phyloP scores from a whole-genome alignment of 331 rosid genomes.

The Telfairia occidentalis region DNA sequence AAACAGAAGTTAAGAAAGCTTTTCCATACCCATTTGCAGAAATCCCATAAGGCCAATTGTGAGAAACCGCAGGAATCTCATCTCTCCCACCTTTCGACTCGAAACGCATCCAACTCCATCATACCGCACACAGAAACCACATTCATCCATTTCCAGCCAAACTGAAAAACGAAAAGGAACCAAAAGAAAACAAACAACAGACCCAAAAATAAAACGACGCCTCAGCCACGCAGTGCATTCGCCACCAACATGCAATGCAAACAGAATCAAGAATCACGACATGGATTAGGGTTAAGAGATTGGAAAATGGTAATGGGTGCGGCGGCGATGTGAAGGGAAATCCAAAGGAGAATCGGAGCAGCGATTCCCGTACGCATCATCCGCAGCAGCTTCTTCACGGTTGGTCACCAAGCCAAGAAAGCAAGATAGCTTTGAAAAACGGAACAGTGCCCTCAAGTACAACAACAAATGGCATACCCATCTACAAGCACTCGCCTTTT shows the following conservation, averaged over 20 bases:
- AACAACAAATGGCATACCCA: slow-evolving; percentile 30
- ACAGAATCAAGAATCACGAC: slow-evolving; percentile 10
- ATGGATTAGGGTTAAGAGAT: slow-evolving; percentile 33
- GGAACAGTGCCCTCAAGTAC: slow-evolving; percentile 22
- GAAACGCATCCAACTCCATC: slow-evolving; percentile 16
- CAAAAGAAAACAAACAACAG: slow-evolving; percentile 3
- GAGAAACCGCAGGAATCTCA: slow-evolving; percentile 12
- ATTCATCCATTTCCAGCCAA: slow-evolving; percentile 17
- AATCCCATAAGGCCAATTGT: slow-evolving; percentile 14
- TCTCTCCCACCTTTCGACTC: slow-evolving; percentile 16
- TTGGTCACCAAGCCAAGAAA: neutral
- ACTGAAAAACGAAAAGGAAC: neutral
- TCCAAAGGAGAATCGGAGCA: neutral
- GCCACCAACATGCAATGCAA: slow-evolving; percentile 17
- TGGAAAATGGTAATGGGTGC: slow-evolving; percentile 7
- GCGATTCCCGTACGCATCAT: slow-evolving; percentile 13
- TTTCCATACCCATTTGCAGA: slow-evolving; percentile 17
- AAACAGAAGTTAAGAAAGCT: neutral
- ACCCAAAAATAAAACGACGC: neutral
- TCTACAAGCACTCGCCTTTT: neutral
- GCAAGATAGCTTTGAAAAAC: slow-evolving; percentile 18
- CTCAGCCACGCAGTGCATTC: slow-evolving; percentile 20
- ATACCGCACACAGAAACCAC: slow-evolving; percentile 16
- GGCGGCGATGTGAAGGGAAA: neutral
- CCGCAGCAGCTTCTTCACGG: slow-evolving; percentile 6